A percentile compares a stretch with the other conserved stretches of the same genome.
Evolutionary conservation across 768 basidiomycete species (phyloP).

Genomic region (Suillus bovinus): DNA sequence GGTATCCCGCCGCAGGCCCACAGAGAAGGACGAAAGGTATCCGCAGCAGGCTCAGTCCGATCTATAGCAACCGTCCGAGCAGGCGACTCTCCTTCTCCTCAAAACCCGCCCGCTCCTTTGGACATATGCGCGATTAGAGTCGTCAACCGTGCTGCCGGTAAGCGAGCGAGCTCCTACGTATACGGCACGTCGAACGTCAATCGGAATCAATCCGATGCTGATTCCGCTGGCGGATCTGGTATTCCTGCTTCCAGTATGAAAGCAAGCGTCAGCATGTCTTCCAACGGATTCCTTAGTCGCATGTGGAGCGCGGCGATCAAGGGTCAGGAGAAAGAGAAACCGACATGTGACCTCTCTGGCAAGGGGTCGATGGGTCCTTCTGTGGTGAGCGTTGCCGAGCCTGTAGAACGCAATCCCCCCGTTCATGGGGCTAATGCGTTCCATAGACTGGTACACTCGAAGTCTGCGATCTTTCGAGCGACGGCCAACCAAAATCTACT

Average conservation of each 20-base stretch:
- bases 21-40: conserved; percentile 40
- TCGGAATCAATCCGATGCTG: conserved; percentile 16
- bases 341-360: conserved; percentile 12
- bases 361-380: conserved; percentile 11
- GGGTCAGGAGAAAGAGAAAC: conserved; percentile 32
- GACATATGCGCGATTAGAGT: conserved; percentile 26
- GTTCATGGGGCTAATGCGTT: conserved; percentile 34
- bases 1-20: conserved; percentile 47
- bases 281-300: conserved; percentile 59
- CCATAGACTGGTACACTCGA: conserved; percentile 45
- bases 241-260: conserved; percentile 21
- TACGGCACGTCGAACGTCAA: conserved; percentile 23
- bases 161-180: conserved; percentile 30
- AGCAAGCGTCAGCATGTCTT: conserved; percentile 43
- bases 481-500: conserved; percentile 26
- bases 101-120: conserved; percentile 13
- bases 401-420: conserved; percentile 25
- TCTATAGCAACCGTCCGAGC: conserved; percentile 39
- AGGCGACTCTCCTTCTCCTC: conserved; percentile 24
- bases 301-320: conserved; percentile 73
- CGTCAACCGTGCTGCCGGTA: conserved; percentile 23
- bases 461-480: conserved; percentile 44
- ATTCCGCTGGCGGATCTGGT: conserved; percentile 18
- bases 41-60: conserved; percentile 33
- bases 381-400: conserved; percentile 28